Evolutionary conservation across 129 eudicot species (phyloP).

Genomic region (Escallonia rubra): DNA sequence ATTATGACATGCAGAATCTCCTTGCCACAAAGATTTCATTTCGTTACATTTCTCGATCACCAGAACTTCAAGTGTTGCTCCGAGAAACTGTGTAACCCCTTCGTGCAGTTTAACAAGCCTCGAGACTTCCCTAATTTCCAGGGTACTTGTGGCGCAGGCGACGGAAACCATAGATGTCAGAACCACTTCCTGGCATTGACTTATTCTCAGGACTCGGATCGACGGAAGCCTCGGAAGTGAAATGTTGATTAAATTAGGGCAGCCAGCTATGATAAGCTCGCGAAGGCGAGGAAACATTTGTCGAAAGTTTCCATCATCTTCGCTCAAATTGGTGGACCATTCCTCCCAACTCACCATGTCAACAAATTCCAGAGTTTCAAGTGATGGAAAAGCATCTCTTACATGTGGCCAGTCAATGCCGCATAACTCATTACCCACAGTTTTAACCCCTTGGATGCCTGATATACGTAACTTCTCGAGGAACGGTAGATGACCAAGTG

Average conservation of each 20-base stretch:
- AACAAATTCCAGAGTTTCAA: slow-evolving; percentile 8
- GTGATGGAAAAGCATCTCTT: slow-evolving; percentile 27
- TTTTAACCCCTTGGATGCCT: slow-evolving; percentile 26
- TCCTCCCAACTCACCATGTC: slow-evolving; percentile 18
- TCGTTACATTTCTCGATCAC: not conserved
- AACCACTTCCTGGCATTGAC: not conserved
- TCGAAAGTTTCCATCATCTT: not conserved
- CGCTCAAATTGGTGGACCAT: slow-evolving; percentile 15
- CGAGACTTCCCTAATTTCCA: not conserved
- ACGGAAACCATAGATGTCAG: not conserved
- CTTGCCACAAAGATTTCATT: not conserved
- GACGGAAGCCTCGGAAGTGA: not conserved
- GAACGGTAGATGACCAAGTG: slow-evolving; percentile 38
- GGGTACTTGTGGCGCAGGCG: not conserved
- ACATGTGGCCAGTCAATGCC: slow-evolving; percentile 5
- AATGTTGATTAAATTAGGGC: not conserved
- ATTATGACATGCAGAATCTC: not conserved
- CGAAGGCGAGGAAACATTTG: not conserved
- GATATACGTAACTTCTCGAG: slow-evolving; percentile 24
- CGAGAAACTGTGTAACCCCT: not conserved
- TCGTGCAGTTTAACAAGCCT: not conserved
- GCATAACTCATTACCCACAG: slow-evolving; percentile 31
- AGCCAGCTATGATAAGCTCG: not conserved
- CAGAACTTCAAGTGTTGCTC: not conserved
- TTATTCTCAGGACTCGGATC: not conserved